Conservation (phyloP, 495 filamentous ascomycete genomes). For the Tuber brumale region DNA sequence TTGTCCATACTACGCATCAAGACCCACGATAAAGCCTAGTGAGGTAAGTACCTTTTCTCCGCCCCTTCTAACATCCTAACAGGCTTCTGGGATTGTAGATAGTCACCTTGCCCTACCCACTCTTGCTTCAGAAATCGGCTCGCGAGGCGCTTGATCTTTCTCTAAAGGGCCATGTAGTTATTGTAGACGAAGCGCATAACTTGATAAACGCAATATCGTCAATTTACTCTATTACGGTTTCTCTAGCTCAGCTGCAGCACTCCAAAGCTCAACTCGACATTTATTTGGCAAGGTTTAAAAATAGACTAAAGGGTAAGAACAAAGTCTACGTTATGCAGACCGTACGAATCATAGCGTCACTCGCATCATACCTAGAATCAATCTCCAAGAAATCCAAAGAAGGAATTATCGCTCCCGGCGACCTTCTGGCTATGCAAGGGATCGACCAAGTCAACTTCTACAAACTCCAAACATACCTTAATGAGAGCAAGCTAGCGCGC, state of each 20-base stretch:
- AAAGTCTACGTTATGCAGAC: slow-evolving; percentile 84
- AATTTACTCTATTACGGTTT: slow-evolving; percentile 75
- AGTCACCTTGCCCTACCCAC: slow-evolving; percentile 85
- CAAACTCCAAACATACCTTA: slow-evolving; percentile 77
- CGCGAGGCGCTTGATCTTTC: slow-evolving; percentile 81
- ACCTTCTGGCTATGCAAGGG: slow-evolving; percentile 73
- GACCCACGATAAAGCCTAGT: slow-evolving; percentile 69
- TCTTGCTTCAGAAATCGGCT: slow-evolving; percentile 82
- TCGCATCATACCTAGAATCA: slow-evolving; percentile 59
- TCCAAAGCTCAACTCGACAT: slow-evolving; percentile 66
- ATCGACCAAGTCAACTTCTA: slow-evolving; percentile 93
- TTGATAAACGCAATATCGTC: slow-evolving; percentile 88
- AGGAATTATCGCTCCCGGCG: slow-evolving; percentile 59
- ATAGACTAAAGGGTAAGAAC: slow-evolving; percentile 85
- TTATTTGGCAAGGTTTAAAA: slow-evolving; percentile 83
- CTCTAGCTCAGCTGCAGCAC: slow-evolving; percentile 61
- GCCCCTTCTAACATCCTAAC: neutral
- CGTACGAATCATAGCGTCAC: slow-evolving; percentile 68
- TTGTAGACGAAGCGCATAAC: slow-evolving; percentile 97
- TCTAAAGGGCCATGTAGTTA: slow-evolving; percentile 77
- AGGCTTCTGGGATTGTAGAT: slow-evolving; percentile 51
- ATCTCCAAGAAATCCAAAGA: slow-evolving; percentile 48
- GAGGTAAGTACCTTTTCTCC: slow-evolving; percentile 50
- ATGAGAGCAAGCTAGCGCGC: slow-evolving; percentile 85
- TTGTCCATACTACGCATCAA: slow-evolving; percentile 93